Conservation (phyloP, 768 basidiomycete genomes). For the Leucocoprinus leucothites region DNA sequence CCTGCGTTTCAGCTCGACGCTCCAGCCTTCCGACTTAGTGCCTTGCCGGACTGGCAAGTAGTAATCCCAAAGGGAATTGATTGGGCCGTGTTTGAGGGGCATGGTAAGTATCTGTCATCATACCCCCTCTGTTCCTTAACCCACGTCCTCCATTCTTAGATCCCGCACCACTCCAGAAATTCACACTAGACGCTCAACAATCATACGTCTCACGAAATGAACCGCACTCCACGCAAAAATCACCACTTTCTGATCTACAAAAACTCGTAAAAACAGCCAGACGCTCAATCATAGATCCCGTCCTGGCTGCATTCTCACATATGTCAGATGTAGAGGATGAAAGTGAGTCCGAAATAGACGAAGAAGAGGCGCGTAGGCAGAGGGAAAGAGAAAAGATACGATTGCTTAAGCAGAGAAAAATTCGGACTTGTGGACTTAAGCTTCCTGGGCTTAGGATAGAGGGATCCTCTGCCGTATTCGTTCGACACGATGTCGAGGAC, state of each 20-base stretch:
- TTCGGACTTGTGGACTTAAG: conserved; percentile 31
- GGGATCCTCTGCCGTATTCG: conserved; percentile 41
- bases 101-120: conserved; percentile 38
- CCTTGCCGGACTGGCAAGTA: conserved; percentile 41
- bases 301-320: conserved; percentile 31
- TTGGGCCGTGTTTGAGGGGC: conserved; percentile 57
- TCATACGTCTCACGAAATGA: conserved; percentile 31
- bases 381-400: conserved; percentile 51
- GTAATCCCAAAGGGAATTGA: conserved; percentile 48
- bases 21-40: conserved; percentile 39
- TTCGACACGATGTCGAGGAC: conserved; percentile 55
- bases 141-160: conserved; percentile 33
- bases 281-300: conserved; percentile 47
- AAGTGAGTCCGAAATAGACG: conserved; percentile 24
- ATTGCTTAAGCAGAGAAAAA: conserved; percentile 53
- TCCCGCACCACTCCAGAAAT: conserved; percentile 45
- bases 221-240: conserved; percentile 37
- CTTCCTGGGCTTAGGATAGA: conserved; percentile 19
- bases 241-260: conserved; percentile 53
- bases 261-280: conserved; percentile 52
- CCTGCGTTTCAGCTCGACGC: conserved; percentile 21
- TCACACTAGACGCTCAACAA: conserved; percentile 37
- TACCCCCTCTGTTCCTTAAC: neutral
- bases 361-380: conserved; percentile 34
- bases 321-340: conserved; percentile 36